Base-by-base conservation (phyloP, 2,329 filamentous ascomycete species). In the Sphaerostilbella broomeana region DNA sequence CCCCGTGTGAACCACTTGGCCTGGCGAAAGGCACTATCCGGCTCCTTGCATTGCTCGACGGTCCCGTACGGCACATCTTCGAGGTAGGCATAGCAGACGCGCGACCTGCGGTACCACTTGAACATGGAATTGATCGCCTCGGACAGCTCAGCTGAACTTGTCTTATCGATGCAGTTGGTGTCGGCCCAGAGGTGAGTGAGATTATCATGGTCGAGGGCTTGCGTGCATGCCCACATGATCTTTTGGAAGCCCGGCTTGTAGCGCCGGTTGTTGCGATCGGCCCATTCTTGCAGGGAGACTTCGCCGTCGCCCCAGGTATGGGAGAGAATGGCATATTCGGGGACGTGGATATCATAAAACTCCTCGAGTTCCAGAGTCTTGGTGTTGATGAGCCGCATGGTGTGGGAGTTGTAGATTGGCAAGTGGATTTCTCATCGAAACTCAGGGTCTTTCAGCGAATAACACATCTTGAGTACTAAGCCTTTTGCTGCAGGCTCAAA, bases 1-100 rank as follows among this genome's bases (percentile, higher is more conserved):
- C 48, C 52, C 38, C 48, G 38, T 25, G 47, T 49, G 13, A 52
- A 53, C 47, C 52, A 56, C 11, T 30, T 39, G 9, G 36, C 26
- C 20, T 11, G 12, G 17, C 36, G 26, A 33, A 33, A 39, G 6
- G 28, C 37, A 21, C 28, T 39, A 17, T 18, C 37, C 2, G 15
- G 12, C 12, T 39, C 18, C 11, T 26, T 24, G 9, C 37, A 39
- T 15, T 21, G 28, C 2, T 17, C 22, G 10, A 39, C 12, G 4
- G 18, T 39, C 21, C 16, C 27, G 5, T 32, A 30, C n/a, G 27
- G 28, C 22, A 26, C 35, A 17, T 38, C 35, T 2, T 24, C n/a
- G 4, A 38, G 11, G 15, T 38, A 32, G 1, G 35, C 35, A 24
- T 38, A 38, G 35, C 35, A 38, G 10, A 29, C 18, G n/a, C 20